Base-by-base conservation (phyloP, 2,329 filamentous ascomycete species). In the Penicillium olsonii region DNA sequence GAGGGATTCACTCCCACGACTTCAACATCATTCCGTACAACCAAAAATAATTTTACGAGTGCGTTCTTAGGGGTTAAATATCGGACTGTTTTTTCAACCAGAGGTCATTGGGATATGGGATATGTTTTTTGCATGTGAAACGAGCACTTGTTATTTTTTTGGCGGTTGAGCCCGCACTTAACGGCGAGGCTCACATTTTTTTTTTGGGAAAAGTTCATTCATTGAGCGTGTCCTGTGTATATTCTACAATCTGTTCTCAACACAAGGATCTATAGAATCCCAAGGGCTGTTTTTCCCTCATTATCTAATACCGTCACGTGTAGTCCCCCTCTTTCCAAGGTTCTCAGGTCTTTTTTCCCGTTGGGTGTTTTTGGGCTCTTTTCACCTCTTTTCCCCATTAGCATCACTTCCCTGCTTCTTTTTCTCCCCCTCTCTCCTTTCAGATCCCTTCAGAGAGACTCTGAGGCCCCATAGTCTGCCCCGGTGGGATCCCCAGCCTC, bases 31-130 rank as follows among this genome's bases (percentile, higher is more conserved):
- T 67, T 65, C 60, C 54, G 60, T 58, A 55, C 53, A 57, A 65
- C 55, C 29, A 62, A 64, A 60, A 57, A 59, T 59, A 54, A 63
- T 39, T 55, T 57, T 45, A 56, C 31, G 52, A 52, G 60, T 62
- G 62, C 64, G 65, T 65, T 64, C 62, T 63, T 52, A 55, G 61
- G 56, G 65, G 66, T 67, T 66, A 64, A 61, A 65, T 65, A 66
- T 59, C 61, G 67, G 67, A 65, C 67, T 69, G 66, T 65, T 69
- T 67, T 68, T 69, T 69, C 67, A 69, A 69, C 67, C 66, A 68
- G 59, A 68, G 66, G 61, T 63, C 63, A 67, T 60, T 62, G 66
- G 67, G 67, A 63, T 63, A 67, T 59, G 60, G 59, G 53, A 55
- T 48, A 31, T 31, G 29, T 45, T 46, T 45, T 48, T 57, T 51